A percentile compares a stretch with the other conserved stretches of the same genome.
Conservation (phyloP, 768 basidiomycete species). For the Pleurotus tuber-regium region DNA sequence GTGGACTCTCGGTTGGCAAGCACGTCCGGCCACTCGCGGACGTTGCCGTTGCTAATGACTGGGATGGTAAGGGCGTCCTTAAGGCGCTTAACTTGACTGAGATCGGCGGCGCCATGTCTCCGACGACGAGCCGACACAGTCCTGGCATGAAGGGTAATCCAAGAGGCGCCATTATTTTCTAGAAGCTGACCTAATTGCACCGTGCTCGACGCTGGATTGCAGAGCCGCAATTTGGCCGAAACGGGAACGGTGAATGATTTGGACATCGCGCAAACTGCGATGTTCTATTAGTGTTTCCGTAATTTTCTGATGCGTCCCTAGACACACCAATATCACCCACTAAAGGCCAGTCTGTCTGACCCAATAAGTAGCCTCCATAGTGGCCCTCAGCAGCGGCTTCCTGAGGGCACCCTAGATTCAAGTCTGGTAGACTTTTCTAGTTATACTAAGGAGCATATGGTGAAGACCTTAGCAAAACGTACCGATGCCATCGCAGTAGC, state of each 20-base stretch:
- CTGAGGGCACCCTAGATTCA: constrained; percentile 83
- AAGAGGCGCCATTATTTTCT: constrained; percentile 64
- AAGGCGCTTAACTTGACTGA: constrained; percentile 54
- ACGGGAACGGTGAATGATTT: constrained; percentile 61
- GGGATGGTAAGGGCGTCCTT: constrained; percentile 51
- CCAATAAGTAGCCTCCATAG: constrained; percentile 75
- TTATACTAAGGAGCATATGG: constrained; percentile 7
- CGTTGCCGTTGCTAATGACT: constrained; percentile 80
- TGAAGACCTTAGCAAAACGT: constrained; percentile 13
- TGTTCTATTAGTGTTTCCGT: neutral
- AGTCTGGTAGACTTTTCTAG: constrained; percentile 41
- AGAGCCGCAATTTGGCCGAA: constrained; percentile 60
- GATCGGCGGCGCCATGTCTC: constrained; percentile 69
- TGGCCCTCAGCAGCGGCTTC: constrained; percentile 63
- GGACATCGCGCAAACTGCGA: constrained; percentile 61
- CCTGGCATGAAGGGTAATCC: constrained; percentile 74
- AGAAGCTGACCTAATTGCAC: constrained; percentile 53
- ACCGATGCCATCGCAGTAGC: constrained; percentile 72
- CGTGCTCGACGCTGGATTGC: constrained; percentile 54
- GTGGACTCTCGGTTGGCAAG: constrained; percentile 51
- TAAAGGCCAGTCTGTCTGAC: constrained; percentile 68
- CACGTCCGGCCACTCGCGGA: constrained; percentile 58
- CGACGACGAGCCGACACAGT: constrained; percentile 68
- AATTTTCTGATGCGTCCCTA: neutral
- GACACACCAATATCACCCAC: constrained; percentile 60